Base-by-base conservation (phyloP, 495 filamentous ascomycete genomes). In the Penicillium malachiteum region DNA sequence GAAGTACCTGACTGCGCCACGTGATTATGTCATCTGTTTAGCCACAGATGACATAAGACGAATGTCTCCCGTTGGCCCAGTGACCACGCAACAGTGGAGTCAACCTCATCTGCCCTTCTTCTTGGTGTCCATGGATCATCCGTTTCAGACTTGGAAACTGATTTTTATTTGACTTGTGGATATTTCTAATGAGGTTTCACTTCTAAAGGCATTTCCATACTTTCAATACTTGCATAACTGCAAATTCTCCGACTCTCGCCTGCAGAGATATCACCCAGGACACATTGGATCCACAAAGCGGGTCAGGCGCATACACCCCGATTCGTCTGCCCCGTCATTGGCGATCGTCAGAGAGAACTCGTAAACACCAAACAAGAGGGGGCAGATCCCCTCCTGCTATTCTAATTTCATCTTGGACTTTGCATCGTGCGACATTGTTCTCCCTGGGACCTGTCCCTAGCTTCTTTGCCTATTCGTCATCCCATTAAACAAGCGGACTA, bases 41-140 rank as follows among this genome's bases (percentile, higher is more conserved):
- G 17, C 9, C 17, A 30, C 18, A 13, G 42, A 37, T 37, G 34
- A 37, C 34, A 37, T 37, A 37, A 37, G 34, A 13, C 35, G 45
- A 34, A 50, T 63, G 56, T 46, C 41, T 54, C 17, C 31, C 47
- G 71, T 74, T 74, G 71, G 71, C 71, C 71, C 64, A 72, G 70
- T 65, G 70, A 74, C 55, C 26, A 10, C 21, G 37, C 21, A 26
- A 26, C 21, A 26, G 41, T 43, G 16, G 55, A 47, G 37, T 45
- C 46, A 56, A 44, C 45, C 11, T 44, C 38, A 55, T 40, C 14
- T 37, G 34, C 45, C 42, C 61, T 47, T 49, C 38, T 31, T 26
- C 12, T 34, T 33, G 21, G n/a, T 37, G 26, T 47, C 59, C 63
- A 56, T 48, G 63, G 63, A 54, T 65, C 56, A 18, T 26, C 30